Evolutionary conservation across 805 yeast species (phyloP), one percentile per base, ranked within the genome.

Genomic region (Torulaspora maleeae): DNA sequence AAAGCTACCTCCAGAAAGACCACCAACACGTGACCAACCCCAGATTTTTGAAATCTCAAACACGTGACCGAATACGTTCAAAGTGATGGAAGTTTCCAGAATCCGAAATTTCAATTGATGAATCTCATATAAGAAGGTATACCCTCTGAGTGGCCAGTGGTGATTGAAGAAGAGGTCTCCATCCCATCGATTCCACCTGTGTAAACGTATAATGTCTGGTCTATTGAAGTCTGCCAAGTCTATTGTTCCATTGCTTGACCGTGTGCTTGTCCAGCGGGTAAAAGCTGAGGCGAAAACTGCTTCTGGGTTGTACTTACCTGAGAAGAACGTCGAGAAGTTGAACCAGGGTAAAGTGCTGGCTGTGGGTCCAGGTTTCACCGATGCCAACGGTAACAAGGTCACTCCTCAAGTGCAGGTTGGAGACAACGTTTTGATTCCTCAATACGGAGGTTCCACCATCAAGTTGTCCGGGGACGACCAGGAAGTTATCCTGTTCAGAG

Each of bases 191-290:
- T 22, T n/a, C 27, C 34, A 17, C 16, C 29, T 32, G 9, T 24
- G 25, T 32, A 22, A 28, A 9, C 28, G 5, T 36, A 11, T 12
- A 5, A 64, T 64, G 80, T 70, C 79, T 49, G 76, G 89, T 40
- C 65, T 85, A 54, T 72, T 85, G 66, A 88, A 86, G 70, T 81
- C 86, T 55, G 93, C 87, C 60, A 84, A 88, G 72, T 78, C 88
- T 48, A 83, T 93, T 65, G 82, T 83, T 56, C 99, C 99, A 53
- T 80, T 95, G 58, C 77, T 93, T 58, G 98, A 93, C 82, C 85
- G 99, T 73, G 91, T 93, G 50, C 80, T 93, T 53, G 96, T 93
- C 52, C 97, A 90, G 75, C 86, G 97, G 71, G 72, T 84, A 64
- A 89, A 88, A 77, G 95, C 95, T 49, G 83, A 86, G 63, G 77